A percentile compares a stretch with the other conserved stretches of the same genome.
Evolutionary conservation across 208 protist species (phyloP).

Genomic region (Hexamita inflata): DNA sequence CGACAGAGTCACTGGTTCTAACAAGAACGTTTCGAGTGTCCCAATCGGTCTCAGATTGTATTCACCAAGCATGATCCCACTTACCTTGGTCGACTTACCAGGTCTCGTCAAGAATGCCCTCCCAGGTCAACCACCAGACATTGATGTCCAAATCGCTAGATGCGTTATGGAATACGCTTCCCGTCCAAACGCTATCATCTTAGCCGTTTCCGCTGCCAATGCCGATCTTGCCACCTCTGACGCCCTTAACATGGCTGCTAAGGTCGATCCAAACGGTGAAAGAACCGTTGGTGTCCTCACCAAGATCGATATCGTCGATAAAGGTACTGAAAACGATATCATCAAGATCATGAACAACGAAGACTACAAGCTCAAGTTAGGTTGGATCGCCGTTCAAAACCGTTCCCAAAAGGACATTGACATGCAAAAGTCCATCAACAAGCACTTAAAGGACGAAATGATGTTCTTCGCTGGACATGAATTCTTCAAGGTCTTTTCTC

Average conservation of each 20-base stretch:
- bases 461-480: slow-evolving; percentile 25
- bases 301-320: slow-evolving; percentile 94
- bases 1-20: slow-evolving; percentile 70
- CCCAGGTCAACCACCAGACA: slow-evolving; percentile 87
- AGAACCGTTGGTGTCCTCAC: slow-evolving; percentile 93
- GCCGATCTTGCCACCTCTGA: slow-evolving; percentile 94
- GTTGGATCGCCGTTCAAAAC: slow-evolving; percentile 38
- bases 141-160: slow-evolving; percentile 79
- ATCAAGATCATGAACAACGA: slow-evolving; percentile 9
- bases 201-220: slow-evolving; percentile 77
- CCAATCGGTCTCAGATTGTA: slow-evolving; percentile 85
- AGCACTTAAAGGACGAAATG: slow-evolving; percentile 27
- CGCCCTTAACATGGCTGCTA: slow-evolving; percentile 77
- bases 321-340: slow-evolving; percentile 52
- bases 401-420: slow-evolving; percentile 42
- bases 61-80: slow-evolving; percentile 74
- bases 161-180: slow-evolving; percentile 85
- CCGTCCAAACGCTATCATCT: slow-evolving; percentile 67
- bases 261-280: slow-evolving; percentile 82
- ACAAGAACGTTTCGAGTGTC: slow-evolving; percentile 72
- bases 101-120: slow-evolving; percentile 93
- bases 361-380: slow-evolving; percentile 24
- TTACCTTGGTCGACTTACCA: slow-evolving; percentile 96
- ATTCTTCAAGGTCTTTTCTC: background rate
- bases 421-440: background rate